A percentile compares a stretch with the other conserved stretches of the same genome.
Conservation (phyloP, 352 stramenopile genomes). For the Phytopythium kandeliae region DNA sequence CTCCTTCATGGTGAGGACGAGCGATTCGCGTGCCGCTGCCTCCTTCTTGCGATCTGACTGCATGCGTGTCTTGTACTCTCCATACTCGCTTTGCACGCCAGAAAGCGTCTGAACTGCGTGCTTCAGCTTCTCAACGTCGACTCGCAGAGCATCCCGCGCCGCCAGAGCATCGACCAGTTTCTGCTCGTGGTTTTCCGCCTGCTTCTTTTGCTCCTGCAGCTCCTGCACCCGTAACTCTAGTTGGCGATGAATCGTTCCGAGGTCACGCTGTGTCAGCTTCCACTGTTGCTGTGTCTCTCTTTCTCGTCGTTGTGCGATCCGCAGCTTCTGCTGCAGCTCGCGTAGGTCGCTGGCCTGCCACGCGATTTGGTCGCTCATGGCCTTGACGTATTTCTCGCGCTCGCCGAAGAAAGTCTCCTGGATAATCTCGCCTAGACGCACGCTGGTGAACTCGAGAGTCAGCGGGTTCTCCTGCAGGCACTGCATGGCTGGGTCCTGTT, state of each 20-base stretch:
- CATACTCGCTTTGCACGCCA: conserved; percentile 32
- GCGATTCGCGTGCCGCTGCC: conserved; percentile 8
- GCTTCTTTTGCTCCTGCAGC: conserved; percentile 31
- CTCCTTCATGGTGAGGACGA: conserved; percentile 19
- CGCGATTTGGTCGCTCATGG: conserved; percentile 61
- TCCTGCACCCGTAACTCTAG: conserved; percentile 40
- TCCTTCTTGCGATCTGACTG: conserved; percentile 23
- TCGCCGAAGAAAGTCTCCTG: conserved; percentile 62
- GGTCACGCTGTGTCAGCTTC: conserved; percentile 34
- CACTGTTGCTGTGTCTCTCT: conserved; percentile 34
- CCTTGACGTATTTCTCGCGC: conserved; percentile 66
- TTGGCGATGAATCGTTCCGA: conserved; percentile 29
- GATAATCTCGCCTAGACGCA: conserved; percentile 57
- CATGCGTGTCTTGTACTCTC: conserved; percentile 21
- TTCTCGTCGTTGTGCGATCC: conserved; percentile 28
- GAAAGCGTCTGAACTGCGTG: conserved; percentile 24
- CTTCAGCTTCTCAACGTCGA: conserved; percentile 28
- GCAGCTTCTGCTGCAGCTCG: conserved; percentile 45
- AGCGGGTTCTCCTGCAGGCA: conserved; percentile 61
- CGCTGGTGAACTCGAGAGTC: conserved; percentile 56
- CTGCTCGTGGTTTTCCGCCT: conserved; percentile 19
- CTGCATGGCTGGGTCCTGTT: conserved; percentile 54
- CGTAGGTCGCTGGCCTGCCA: conserved; percentile 62
- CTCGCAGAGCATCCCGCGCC: conserved; percentile 27
- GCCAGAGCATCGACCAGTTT: conserved; percentile 14